Evolutionary conservation across 2,329 filamentous ascomycete genomes (phyloP).

Genomic region (Hymenoscyphus fructigenus): DNA sequence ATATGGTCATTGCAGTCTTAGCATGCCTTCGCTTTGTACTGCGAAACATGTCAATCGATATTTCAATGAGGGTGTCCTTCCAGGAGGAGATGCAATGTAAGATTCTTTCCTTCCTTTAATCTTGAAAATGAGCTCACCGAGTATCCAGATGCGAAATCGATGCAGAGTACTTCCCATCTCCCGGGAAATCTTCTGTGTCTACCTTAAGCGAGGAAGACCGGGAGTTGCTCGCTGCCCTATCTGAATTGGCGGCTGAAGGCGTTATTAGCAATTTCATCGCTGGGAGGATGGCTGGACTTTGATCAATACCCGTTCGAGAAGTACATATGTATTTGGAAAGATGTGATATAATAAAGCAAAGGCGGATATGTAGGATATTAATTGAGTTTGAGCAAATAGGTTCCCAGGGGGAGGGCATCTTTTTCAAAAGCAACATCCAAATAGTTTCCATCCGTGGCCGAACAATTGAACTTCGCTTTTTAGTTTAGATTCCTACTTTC

Average conservation of each 20-base stretch:
- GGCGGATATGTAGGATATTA: neutral
- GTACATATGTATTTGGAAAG: neutral
- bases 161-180: conserved; percentile 20
- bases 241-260: neutral
- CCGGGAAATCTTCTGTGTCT: conserved; percentile 3
- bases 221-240: neutral
- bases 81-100: conserved; percentile 8
- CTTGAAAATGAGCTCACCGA: conserved; percentile 3
- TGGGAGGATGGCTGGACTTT: neutral
- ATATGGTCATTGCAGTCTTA: conserved; percentile 29
- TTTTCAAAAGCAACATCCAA: no score
- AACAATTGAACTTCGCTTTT: no score
- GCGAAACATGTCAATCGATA: conserved; percentile 26
- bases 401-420: no score
- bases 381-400: no score
- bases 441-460: no score
- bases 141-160: conserved; percentile 19
- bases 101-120: neutral
- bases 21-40: conserved; percentile 27
- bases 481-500: no score
- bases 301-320: neutral
- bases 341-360: neutral
- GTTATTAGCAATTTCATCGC: neutral
- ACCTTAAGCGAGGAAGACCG: conserved; percentile 13
- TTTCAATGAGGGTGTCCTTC: conserved; percentile 28